phyloP scores from a whole-genome alignment of 306 rosid species.

The Fagus sylvatica region DNA sequence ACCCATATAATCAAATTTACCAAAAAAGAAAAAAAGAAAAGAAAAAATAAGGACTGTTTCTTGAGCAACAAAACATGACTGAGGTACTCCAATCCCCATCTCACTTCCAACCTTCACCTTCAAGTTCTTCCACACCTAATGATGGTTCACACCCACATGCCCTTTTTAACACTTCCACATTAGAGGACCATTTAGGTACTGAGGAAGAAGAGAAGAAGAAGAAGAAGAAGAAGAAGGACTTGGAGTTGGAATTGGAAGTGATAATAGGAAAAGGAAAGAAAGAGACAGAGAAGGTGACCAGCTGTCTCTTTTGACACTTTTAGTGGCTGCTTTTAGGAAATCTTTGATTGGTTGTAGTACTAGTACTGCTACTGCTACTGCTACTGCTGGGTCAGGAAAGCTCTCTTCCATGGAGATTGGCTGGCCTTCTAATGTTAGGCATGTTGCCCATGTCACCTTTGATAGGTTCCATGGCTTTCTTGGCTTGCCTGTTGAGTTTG shows the following conservation, averaged over 20 bases:
- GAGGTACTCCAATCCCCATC: conserved; percentile 78
- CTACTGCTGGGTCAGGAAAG: conserved; percentile 27
- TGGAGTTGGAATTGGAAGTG: conserved; percentile 28
- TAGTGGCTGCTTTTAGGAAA: conserved; percentile 76
- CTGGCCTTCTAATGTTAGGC: conserved; percentile 91
- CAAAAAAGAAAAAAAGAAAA: conserved; percentile 6
- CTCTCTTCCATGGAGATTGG: conserved; percentile 92
- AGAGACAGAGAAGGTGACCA: conserved; percentile 79
- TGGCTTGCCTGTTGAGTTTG: conserved; percentile 94
- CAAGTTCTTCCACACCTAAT: conserved; percentile 69
- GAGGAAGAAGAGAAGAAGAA: conserved; percentile 29
- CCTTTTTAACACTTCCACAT: too few species aligned
- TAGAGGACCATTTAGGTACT: conserved; percentile 49
- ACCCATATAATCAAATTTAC: not conserved
- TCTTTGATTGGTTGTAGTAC: conserved; percentile 80
- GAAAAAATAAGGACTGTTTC: conserved; percentile 34
- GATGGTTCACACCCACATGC: conserved; percentile 59
- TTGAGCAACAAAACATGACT: conserved; percentile 51
- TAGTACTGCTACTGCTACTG: not conserved
- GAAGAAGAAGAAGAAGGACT: conserved; percentile 17
- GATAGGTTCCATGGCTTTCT: conserved; percentile 98
- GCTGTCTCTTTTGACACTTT: conserved; percentile 66
- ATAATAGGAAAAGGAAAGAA: conserved; percentile 48
- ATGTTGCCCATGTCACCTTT: conserved; percentile 96
- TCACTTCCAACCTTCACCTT: conserved; percentile 71